Evolutionary conservation across 139 green algal genomes (phyloP), one percentile per base, ranked within the genome.

Genomic region (Coelastrella sp.): DNA sequence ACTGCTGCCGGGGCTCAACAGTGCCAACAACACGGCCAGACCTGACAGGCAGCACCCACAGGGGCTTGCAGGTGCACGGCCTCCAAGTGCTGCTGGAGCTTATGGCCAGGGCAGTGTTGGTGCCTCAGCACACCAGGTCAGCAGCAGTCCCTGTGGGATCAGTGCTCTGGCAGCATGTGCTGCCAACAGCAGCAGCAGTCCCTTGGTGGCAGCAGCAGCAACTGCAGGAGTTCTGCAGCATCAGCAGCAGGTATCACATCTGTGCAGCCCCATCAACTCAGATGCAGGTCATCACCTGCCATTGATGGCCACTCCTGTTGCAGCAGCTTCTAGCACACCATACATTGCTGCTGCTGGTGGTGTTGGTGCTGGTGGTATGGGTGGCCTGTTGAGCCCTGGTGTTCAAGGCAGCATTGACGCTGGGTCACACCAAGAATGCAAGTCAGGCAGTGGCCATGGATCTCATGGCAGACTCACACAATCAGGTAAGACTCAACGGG

Each of bases 1-100:
- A 0, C 89, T 98, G 11, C 81, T 98, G 74, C 92, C 93, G 7
- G 58, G 75, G 14, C 70, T 22, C n/a, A 5, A n/a, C 74, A 15
- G 78, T 58, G 85, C 65, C 20, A 60, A 4, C 12, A 11, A 78
- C 12, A 19, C 90, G 82, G 27, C 35, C 1, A 49, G 35, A 3
- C 35, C 35, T 70, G 61, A 88, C 56, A 9, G 60, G 78, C 87
- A 90, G 76, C 65, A 78, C 61, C 80, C 82, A 49, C 65, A 90
- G 74, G 56, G 79, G 11, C 20, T 82, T 24, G 10, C 14, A 58
- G 76, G 4, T 60, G 20, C 25, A 35, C 49, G 20, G 68, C 35
- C 35, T 49, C 35, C 35, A 49, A 49, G 35, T 85, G 75, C 49
- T 70, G 78, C 76, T 63, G 78, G n/a, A 74, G 86, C 60, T 78